A percentile compares a stretch with the other conserved stretches of the same genome.
Evolutionary conservation across 106 monocot species (phyloP).

Genomic region (Phalaenopsis equestris): DNA sequence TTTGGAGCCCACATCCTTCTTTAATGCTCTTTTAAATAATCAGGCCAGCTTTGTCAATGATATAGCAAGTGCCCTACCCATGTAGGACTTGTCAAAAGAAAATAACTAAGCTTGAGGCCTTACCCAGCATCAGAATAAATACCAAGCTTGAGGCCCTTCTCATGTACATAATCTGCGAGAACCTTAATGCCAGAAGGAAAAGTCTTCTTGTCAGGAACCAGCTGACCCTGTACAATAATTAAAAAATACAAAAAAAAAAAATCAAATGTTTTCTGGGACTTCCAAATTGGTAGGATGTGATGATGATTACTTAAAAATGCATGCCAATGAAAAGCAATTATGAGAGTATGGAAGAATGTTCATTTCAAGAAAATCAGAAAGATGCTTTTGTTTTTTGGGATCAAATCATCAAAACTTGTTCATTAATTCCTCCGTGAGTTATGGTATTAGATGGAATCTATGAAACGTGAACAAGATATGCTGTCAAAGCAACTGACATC

Average conservation of each 20-base stretch:
- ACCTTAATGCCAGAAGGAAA: constrained; percentile 91
- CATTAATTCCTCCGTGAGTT: neutral
- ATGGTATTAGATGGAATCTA: neutral
- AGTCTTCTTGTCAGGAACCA: constrained; percentile 61
- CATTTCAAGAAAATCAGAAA: neutral
- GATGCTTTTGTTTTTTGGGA: neutral
- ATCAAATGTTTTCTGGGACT: neutral
- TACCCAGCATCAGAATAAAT: constrained; percentile 99
- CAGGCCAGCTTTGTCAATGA: neutral
- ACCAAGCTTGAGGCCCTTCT: constrained; percentile 86
- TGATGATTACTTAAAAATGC: neutral
- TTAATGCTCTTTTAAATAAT: neutral
- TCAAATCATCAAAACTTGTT: neutral
- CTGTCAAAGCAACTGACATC: neutral
- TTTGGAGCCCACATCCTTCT: neutral
- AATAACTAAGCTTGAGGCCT: neutral
- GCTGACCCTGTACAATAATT: constrained; percentile 49
- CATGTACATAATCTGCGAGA: constrained; percentile 84
- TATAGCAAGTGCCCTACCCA: neutral
- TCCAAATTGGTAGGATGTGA: neutral
- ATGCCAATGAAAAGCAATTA: neutral
- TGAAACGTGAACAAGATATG: neutral
- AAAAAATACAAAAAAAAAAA: neutral
- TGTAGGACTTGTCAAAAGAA: neutral
- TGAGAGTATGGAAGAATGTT: neutral